Percentiles rank a stretch among this genome's conserved stretches.
These are phyloP conservation scores for Hypoxylon trugodes DNA, from an alignment of 495 filamentous ascomycete genomes.

Conservation along the genomic window DNA sequence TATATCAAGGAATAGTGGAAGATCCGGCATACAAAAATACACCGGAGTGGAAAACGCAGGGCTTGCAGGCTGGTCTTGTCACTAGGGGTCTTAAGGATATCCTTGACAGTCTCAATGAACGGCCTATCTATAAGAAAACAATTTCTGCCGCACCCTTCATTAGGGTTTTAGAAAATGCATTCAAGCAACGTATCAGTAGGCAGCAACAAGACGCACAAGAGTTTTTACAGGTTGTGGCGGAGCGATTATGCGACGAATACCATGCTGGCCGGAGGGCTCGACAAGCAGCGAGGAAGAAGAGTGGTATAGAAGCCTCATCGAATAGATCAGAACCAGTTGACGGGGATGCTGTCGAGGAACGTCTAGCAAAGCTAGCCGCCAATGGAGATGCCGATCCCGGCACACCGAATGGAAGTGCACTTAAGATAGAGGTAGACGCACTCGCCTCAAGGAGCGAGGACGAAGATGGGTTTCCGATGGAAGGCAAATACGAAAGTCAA, in stretches of 20 bases:
- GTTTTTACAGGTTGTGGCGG: conserved; percentile 91
- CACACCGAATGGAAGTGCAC: conserved; percentile 26
- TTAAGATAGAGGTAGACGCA: conserved; percentile 21
- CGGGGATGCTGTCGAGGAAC: conserved; percentile 35
- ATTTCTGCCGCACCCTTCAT: conserved; percentile 88
- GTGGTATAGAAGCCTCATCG: background rate
- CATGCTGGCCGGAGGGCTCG: conserved; percentile 81
- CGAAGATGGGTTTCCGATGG: conserved; percentile 84
- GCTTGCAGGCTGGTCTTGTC: conserved; percentile 79
- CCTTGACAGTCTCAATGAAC: conserved; percentile 91
- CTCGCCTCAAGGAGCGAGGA: conserved; percentile 32
- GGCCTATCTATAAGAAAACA: conserved; percentile 92
- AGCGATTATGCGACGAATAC: conserved; percentile 92
- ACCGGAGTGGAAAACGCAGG: conserved; percentile 72
- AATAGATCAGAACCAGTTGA: conserved; percentile 28
- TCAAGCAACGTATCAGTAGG: conserved; percentile 86
- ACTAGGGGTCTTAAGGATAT: conserved; percentile 92
- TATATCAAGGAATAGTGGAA: conserved; percentile 68
- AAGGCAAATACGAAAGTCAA: conserved; percentile 87
- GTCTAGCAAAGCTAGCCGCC: conserved; percentile 29
- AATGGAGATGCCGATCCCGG: conserved; percentile 11
- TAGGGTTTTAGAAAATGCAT: conserved; percentile 80
- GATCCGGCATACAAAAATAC: conserved; percentile 52
- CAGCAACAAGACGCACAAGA: conserved; percentile 99
- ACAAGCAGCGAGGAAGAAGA: conserved; percentile 48